These are phyloP conservation scores for Magnolia officinalis DNA, from an alignment of 164 flowering plant species.

Conservation along the genomic window DNA sequence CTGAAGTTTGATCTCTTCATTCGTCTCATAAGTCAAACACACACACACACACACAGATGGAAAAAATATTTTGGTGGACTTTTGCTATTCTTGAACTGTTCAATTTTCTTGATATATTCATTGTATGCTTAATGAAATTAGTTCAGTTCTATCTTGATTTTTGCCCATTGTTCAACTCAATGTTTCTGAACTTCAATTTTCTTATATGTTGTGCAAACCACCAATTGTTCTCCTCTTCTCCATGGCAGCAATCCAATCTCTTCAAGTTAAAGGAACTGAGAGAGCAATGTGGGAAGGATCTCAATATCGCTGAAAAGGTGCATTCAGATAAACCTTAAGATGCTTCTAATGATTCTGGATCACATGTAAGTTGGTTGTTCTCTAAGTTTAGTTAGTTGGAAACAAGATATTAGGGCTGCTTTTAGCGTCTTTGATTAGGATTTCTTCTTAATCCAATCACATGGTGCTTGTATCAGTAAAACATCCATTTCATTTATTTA, in stretches of 20 bases:
- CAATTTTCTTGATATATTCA: not conserved
- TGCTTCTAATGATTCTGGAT: conserved; percentile 9
- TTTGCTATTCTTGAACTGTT: not conserved
- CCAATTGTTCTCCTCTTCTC: not conserved
- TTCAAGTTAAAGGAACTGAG: conserved; percentile 50
- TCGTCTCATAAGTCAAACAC: too few relatives aligned
- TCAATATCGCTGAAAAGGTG: conserved; percentile 38
- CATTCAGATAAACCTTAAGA: conserved; percentile 29
- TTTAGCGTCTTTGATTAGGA: not conserved
- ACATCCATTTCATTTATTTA: not conserved
- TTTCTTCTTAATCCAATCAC: not conserved
- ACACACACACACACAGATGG: too few relatives aligned
- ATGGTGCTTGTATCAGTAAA: conserved; percentile 4
- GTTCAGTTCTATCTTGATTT: not conserved
- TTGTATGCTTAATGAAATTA: not conserved
- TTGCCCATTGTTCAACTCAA: not conserved
- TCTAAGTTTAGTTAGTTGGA: conserved; percentile 5
- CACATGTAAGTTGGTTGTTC: conserved; percentile 4
- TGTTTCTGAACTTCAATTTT: not conserved
- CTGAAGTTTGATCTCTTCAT: too few relatives aligned
- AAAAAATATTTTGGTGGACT: too few relatives aligned
- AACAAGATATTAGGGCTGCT: not conserved
- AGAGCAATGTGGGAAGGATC: conserved; percentile 64
- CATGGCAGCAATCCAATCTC: conserved; percentile 55
- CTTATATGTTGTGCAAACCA: not conserved